Percentiles rank a stretch among this genome's conserved stretches.
These are phyloP conservation scores for Eruca vesicaria DNA, from an alignment of 441 rosid genomes.

Conservation along the genomic window DNA sequence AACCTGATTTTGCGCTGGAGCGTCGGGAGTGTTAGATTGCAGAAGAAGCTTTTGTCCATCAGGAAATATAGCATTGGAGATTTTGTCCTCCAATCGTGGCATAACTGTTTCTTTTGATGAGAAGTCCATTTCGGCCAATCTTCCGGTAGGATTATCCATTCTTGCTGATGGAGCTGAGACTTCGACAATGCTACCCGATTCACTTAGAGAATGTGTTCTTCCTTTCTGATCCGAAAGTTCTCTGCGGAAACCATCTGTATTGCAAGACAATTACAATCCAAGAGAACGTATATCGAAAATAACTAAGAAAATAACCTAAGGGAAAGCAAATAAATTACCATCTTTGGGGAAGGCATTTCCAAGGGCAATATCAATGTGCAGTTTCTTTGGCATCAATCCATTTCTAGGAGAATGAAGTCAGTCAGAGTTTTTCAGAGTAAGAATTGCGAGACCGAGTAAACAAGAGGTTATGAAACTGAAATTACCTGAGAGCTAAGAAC, in stretches of 20 bases:
- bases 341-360: slow-evolving; percentile 74
- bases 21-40: slow-evolving; percentile 46
- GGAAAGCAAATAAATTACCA: slow-evolving; percentile 46
- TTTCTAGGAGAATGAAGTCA: slow-evolving; percentile 51
- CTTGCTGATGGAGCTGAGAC: slow-evolving; percentile 50
- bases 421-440: slow-evolving; percentile 9
- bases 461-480: slow-evolving; percentile 8
- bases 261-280: slow-evolving; percentile 39
- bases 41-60: slow-evolving; percentile 57
- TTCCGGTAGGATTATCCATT: slow-evolving; percentile 55
- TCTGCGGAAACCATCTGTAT: slow-evolving; percentile 55
- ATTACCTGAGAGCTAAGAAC: slow-evolving; percentile 85
- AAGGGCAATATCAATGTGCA: slow-evolving; percentile 88
- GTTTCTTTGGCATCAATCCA: slow-evolving; percentile 75
- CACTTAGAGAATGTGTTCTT: slow-evolving; percentile 49
- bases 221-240: slow-evolving; percentile 61
- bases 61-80: slow-evolving; percentile 36
- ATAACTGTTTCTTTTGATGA: slow-evolving; percentile 48
- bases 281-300: slow-evolving; percentile 17
- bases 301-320: slow-evolving; percentile 11
- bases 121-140: slow-evolving; percentile 51
- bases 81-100: slow-evolving; percentile 51
- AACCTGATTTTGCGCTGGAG: slow-evolving; percentile 53
- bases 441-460: background rate
- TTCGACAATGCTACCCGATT: slow-evolving; percentile 49